These are phyloP conservation scores for Cutaneotrichosporon sp. DNA, from an alignment of 1,284 basidiomycete genomes.

Conservation along the genomic window DNA sequence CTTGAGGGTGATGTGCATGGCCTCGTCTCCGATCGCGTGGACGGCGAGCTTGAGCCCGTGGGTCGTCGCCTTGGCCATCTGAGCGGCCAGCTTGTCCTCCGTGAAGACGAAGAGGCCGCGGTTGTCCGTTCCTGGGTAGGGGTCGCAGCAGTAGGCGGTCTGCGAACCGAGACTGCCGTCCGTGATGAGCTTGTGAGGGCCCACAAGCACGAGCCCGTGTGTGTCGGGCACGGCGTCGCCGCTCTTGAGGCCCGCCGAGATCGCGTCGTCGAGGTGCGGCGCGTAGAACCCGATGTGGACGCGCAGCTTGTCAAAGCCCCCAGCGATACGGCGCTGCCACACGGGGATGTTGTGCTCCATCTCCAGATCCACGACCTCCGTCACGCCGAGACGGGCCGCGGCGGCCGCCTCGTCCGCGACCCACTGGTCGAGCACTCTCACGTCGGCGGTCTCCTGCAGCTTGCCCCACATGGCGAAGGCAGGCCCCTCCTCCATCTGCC, in stretches of 20 bases:
- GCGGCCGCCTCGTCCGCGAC: slow-evolving; percentile 30
- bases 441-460: slow-evolving; percentile 29
- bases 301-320: slow-evolving; percentile 35
- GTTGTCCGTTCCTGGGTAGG: slow-evolving; percentile 37
- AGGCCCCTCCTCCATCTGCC: slow-evolving; percentile 35
- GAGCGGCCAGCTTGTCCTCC: slow-evolving; percentile 27
- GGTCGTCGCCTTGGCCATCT: slow-evolving; percentile 29
- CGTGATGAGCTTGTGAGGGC: slow-evolving; percentile 45
- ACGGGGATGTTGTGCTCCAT: slow-evolving; percentile 38
- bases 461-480: slow-evolving; percentile 33
- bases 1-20: slow-evolving; percentile 34
- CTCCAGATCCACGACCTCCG: slow-evolving; percentile 50
- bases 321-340: slow-evolving; percentile 34
- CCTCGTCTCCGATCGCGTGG: slow-evolving; percentile 48
- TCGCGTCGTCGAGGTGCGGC: slow-evolving; percentile 37
- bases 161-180: slow-evolving; percentile 32
- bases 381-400: slow-evolving; percentile 44
- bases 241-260: slow-evolving; percentile 28
- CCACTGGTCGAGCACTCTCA: slow-evolving; percentile 30
- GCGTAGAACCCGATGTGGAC: slow-evolving; percentile 45
- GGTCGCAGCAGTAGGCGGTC: slow-evolving; percentile 45
- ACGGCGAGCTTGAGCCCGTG: slow-evolving; percentile 39
- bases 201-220: slow-evolving; percentile 35
- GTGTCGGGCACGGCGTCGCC: slow-evolving; percentile 37
- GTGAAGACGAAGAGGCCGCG: slow-evolving; percentile 30